Base-by-base conservation (phyloP, 257 asterid species). In the Penstemon newberryi region DNA sequence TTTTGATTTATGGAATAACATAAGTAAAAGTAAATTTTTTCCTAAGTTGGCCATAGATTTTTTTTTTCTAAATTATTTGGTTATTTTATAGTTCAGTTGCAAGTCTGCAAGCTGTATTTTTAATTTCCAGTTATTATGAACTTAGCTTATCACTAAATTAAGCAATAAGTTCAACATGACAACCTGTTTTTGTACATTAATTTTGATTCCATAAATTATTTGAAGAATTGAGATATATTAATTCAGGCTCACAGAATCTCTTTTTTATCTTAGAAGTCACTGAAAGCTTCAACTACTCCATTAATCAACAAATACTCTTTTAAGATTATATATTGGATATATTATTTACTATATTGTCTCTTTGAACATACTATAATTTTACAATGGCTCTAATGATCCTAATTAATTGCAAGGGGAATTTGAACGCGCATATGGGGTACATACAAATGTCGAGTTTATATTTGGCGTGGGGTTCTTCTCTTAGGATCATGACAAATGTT, bases 121-220 rank as follows among this genome's bases (percentile, higher is more conserved):
- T 68, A 56, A 13, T 55, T 60, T 67, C 42, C 65, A 57, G 54
- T 73, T 45, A 19, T 25, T 7, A 39, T 51, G 65, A 56, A 8
- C 10, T 63, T 25, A 55, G 44, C 10, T 36, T 56, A 49, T 59
- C 13, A 63, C 38, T 49, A 10, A 51, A 41, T 56, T 9, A 41
- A 13, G 33, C 7, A 65, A 39, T 62, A 66, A 66, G 53, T 70
- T 60, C 45, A 37, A 46, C 11, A 41, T 57, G 80, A 72, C 79
- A 62, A 74, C 71, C 65, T 66, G 52, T 56, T 60, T 56, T 63
- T 69, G 6, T 37, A 13, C 36, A 40, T 56, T 46, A 41, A 5
- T 50, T 33, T 25, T 25, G 44, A 43, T n/a, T 12, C 25, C 15
- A 18, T 40, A 5, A 61, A 38, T 39, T 63, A 7, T 47, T 65